phyloP scores from a whole-genome alignment of 768 basidiomycete genomes.

The Mycena epipterygia region DNA sequence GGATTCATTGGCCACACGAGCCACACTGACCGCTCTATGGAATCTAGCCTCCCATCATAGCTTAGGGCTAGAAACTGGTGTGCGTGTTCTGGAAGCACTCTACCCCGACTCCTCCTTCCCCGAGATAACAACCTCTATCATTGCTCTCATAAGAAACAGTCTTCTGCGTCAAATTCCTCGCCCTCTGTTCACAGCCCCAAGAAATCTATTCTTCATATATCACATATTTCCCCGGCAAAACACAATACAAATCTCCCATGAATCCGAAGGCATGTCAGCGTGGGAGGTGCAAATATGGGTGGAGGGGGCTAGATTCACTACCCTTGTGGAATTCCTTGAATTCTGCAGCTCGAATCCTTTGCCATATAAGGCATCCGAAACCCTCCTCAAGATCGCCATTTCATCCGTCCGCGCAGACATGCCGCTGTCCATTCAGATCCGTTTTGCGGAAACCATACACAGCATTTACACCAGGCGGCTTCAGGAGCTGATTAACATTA shows the following conservation, averaged over 20 bases:
- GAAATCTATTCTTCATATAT: no score
- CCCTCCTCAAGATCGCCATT: neutral
- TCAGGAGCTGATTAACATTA: neutral
- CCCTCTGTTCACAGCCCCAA: no score
- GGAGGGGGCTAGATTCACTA: neutral
- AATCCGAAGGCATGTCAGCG: neutral
- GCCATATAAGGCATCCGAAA: neutral
- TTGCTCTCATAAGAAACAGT: neutral
- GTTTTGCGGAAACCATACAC: neutral
- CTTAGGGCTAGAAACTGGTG: neutral
- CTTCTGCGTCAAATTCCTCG: neutral
- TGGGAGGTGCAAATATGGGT: no score
- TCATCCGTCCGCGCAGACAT: neutral
- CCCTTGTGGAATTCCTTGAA: neutral
- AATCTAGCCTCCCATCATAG: neutral
- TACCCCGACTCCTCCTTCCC: neutral
- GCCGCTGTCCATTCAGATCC: neutral
- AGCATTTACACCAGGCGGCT: neutral
- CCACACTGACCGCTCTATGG: neutral
- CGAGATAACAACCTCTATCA: neutral
- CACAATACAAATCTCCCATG: neutral
- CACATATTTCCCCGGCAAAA: neutral
- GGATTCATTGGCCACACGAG: no score
- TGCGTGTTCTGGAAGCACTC: neutral
- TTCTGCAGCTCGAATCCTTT: neutral